Evolutionary conservation across 108 stramenopile species (phyloP), one percentile per base, ranked within the genome.

Genomic region (Stephanodiscus minutulus): DNA sequence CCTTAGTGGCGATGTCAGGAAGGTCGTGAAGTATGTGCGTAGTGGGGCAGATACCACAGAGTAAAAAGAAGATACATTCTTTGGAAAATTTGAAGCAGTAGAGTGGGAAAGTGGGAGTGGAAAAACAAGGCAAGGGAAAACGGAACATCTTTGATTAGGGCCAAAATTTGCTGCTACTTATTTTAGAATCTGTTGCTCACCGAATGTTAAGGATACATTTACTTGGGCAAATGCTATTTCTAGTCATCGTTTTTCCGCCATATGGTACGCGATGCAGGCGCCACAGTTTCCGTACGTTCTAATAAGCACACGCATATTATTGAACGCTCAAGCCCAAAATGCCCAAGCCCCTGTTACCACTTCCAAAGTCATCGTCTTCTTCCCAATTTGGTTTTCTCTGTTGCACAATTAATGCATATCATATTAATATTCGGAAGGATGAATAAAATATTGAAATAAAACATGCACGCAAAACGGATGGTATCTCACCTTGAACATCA

Each of bases 331-430:
- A 72, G 10, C 85, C 87, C 31, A 88, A 57, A 66, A 88, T 86
- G 17, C 87, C 87, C 27, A 60, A 66, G 22, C 78, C 76, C 43
- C 79, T 69, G 12, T 35, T 54, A 27, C 44, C 64, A 18, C 83
- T 70, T 27, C 74, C 77, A 73, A 77, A 84, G 57, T 80, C 72
- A 12, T 88, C 85, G n/a, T 91, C 90, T 24, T 88, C 87, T 25
- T 87, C 82, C 83, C 84, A 87, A 39, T 83, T 79, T 21, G 63
- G 66, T 47, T 85, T 83, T 57, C 77, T 78, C 37, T 67, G 58
- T 18, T 82, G 0, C 4, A 60, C 3, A n/a, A 25, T 1, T 15
- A 21, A 36, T 77, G 64, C 79, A 72, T 5, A 71, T 17, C 74
- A 76, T 3, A 52, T 60, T 15, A 77, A 35, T 0, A 71, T 61